Base-by-base conservation (phyloP, 371 early-diverging fungal species). In the Dichotomocladium elegans region DNA sequence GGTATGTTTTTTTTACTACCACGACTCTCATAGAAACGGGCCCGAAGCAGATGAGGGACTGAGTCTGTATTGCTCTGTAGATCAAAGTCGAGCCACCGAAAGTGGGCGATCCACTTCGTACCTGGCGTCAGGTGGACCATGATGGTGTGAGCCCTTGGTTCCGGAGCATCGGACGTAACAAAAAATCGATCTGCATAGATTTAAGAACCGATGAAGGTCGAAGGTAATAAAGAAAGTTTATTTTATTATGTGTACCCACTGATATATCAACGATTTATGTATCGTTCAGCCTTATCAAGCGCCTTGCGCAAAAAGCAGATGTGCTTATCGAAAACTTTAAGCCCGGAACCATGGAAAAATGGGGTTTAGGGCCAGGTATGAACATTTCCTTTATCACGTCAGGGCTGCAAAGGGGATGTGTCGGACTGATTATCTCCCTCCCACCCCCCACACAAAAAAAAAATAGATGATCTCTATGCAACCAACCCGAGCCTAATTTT, bases 321-420 rank as follows among this genome's bases (percentile, higher is more conserved):
- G 80, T 81, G 1, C 52, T 81, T 8, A 70, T 81, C 28, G 82
- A 81, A 43, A 81, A 81, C 50, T 81, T 81, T 54, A 73, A 77
- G 29, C 80, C 80, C 14, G 79, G 77, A 14, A 78, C 79, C 3
- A 78, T 81, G 80, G 82, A 81, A 47, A 81, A 80, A 58, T 81
- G 82, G 82, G 78, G 78, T 4, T 58, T 81, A 31, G 82, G 82
- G 4, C 82, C 82, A 44, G 77, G 74, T 72, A 61, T 45, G 41
- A 8, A 17, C n/a, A n/a, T n/a, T n/a, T n/a, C n/a, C n/a, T n/a
- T n/a, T n/a, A n/a, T n/a, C n/a, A n/a, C n/a, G n/a, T n/a, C n/a
- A n/a, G n/a, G n/a, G n/a, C n/a, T n/a, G n/a, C n/a, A 27, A 47
- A 4, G n/a, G 17, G 14, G 24, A 48, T 48, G 14, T 22, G 14